Evolutionary conservation across 2,329 filamentous ascomycete genomes (phyloP), one percentile per base, ranked within the genome.

Genomic region (Apiospora arundinis): DNA sequence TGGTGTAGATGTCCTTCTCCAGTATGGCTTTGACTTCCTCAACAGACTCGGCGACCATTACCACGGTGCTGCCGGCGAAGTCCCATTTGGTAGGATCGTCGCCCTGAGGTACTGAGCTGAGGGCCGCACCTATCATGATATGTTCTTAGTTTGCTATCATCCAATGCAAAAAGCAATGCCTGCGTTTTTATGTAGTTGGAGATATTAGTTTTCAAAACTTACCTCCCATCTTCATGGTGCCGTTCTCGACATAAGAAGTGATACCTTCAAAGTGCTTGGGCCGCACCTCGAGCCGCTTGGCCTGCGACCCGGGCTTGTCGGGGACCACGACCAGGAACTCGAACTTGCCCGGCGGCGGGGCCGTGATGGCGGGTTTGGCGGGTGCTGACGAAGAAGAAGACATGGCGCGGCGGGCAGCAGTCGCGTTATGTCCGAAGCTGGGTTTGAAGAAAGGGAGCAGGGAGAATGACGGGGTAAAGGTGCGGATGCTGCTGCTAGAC

Each of bases 21-120:
- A 97, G 80, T 69, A 88, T 78, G 76, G 92, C 87, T 52, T 92
- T 80, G 2, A 93, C 89, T 79, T 94, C 92, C 74, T 95, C 92
- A 76, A 88, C 90, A 11, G 87, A 91, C 73, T 89, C 87, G 9
- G 92, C 94, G 42, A 88, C 81, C 49, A 89, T 84, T 40, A 97
- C 85, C 77, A 96, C 83, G 23, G 91, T 89, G 79, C 92, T 94
- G 56, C 94, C 94, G 74, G 90, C 89, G 83, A 96, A 94, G 78
- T 92, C 90, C 60, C 90, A 88, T 25, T 87, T 88, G 5, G 83
- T 82, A 12, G 86, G 80, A 69, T 88, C 83, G 32, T 92, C 86
- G 71, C 92, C 89, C 7, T 88, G 85, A 45, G 93, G 92, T 46
- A 92, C 85, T 11, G 89, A 86, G 56, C 92, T 87, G 9, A 95